Evolutionary conservation across 2,329 filamentous ascomycete species (phyloP).

Genomic region (Polychaeton citri): DNA sequence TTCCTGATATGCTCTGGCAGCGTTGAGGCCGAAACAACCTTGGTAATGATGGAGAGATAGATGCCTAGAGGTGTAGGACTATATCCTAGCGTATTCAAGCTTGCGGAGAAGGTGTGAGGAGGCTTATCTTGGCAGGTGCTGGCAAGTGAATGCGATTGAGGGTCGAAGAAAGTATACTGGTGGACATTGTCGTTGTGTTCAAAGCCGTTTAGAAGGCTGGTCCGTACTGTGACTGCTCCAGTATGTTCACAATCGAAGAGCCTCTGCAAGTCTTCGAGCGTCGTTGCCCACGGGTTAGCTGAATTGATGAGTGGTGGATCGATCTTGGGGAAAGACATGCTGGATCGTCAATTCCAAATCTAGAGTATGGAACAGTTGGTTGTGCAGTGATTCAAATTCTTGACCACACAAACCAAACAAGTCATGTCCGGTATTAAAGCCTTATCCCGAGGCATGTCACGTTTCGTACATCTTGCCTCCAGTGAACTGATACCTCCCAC

Average conservation of each 20-base stretch:
- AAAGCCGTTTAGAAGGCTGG: conserved; percentile 53
- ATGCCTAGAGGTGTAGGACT: conserved; percentile 47
- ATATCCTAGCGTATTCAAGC: conserved; percentile 61
- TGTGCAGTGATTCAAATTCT: too few relatives aligned
- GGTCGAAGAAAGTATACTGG: conserved; percentile 53
- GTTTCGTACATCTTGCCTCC: too few relatives aligned
- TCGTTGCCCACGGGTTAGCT: conserved; percentile 63
- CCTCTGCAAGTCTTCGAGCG: conserved; percentile 43
- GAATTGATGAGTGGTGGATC: conserved; percentile 60
- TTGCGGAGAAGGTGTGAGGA: too few relatives aligned
- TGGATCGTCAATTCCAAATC: too few relatives aligned
- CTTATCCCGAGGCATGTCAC: too few relatives aligned
- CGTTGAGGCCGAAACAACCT: conserved; percentile 8
- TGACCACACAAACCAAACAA: too few relatives aligned
- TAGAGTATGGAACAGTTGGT: too few relatives aligned
- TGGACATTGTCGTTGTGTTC: conserved; percentile 46
- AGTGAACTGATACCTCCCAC: too few relatives aligned
- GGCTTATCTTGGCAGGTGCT: conserved; percentile 18
- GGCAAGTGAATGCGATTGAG: conserved; percentile 20
- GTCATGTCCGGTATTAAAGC: too few relatives aligned
- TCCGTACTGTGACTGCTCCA: conserved; percentile 63
- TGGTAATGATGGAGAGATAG: conserved; percentile 44
- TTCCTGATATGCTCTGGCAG: conserved; percentile 6
- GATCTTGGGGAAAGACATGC: conserved; percentile 34
- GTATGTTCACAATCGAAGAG: conserved; percentile 51